Evolutionary conservation across 1,284 basidiomycete genomes (phyloP).

Genomic region (Trichosporon sp.): DNA sequence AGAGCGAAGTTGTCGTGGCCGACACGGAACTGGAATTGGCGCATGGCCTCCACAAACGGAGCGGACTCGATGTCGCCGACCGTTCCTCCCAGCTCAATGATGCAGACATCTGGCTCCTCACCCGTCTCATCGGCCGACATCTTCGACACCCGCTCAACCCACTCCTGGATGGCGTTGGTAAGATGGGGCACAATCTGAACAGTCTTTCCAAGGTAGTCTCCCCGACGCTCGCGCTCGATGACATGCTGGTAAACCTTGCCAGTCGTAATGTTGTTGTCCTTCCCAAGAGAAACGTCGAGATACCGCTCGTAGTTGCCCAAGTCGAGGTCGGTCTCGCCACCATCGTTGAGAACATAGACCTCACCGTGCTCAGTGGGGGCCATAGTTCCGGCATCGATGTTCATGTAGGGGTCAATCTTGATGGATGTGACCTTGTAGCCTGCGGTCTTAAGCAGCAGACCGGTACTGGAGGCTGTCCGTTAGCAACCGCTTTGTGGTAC

Average conservation of each 20-base stretch:
- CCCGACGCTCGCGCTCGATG: slow-evolving; percentile 95
- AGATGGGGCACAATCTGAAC: slow-evolving; percentile 97
- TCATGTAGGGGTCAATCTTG: slow-evolving; percentile 99
- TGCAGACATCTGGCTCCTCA: slow-evolving; percentile 93
- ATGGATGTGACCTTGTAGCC: slow-evolving; percentile 97
- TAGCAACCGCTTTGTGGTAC: not conserved
- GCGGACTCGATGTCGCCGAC: slow-evolving; percentile 96
- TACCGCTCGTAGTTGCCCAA: slow-evolving; percentile 99
- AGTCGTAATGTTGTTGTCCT: slow-evolving; percentile 98
- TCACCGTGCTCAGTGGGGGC: slow-evolving; percentile 98
- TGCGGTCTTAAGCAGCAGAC: slow-evolving; percentile 90
- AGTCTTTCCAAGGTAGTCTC: slow-evolving; percentile 97
- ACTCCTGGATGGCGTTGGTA: slow-evolving; percentile 97
- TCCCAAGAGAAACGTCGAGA: slow-evolving; percentile 87
- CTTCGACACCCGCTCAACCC: slow-evolving; percentile 93
- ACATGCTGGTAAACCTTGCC: slow-evolving; percentile 98
- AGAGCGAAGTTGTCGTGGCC: slow-evolving; percentile 96
- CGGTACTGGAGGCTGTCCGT: slow-evolving; percentile 85
- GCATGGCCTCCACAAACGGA: slow-evolving; percentile 97
- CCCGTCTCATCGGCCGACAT: slow-evolving; percentile 93
- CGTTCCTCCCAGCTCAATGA: slow-evolving; percentile 96
- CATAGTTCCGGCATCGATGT: slow-evolving; percentile 99
- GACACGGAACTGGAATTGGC: slow-evolving; percentile 99
- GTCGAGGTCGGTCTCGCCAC: slow-evolving; percentile 97
- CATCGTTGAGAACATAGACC: slow-evolving; percentile 97